phyloP scores from a whole-genome alignment of 768 basidiomycete genomes.

The Tricholoma sp. region DNA sequence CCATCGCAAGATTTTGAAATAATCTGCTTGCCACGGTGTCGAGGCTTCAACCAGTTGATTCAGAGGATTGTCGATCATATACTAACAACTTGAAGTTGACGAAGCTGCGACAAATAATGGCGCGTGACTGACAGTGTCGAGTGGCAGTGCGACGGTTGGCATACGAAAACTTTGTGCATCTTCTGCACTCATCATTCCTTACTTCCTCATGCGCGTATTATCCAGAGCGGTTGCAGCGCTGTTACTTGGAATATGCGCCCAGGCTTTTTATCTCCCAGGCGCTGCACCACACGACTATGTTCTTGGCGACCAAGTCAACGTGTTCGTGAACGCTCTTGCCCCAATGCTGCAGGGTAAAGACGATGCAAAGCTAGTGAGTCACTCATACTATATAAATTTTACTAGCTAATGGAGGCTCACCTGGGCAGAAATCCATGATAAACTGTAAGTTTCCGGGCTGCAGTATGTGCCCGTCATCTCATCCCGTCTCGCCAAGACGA shows the following conservation, averaged over 20 bases:
- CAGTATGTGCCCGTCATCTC: conserved; percentile 3
- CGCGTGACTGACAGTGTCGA: background rate
- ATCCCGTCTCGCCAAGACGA: conserved; percentile 55
- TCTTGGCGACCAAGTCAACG: conserved; percentile 65
- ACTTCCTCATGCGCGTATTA: conserved; percentile 20
- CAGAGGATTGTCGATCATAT: no score
- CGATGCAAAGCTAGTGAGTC: conserved; percentile 70
- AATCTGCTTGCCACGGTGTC: conserved; percentile 12
- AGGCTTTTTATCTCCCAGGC: conserved; percentile 89
- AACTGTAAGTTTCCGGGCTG: conserved; percentile 54
- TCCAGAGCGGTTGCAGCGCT: conserved; percentile 15
- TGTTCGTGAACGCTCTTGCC: conserved; percentile 85
- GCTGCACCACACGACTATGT: conserved; percentile 84
- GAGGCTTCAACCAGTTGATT: no score
- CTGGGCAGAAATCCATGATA: conserved; percentile 76
- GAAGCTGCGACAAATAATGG: background rate
- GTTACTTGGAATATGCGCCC: conserved; percentile 20
- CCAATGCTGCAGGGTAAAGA: conserved; percentile 71
- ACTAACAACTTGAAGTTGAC: no score
- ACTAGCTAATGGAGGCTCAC: background rate
- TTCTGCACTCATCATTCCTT: conserved; percentile 5
- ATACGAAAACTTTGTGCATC: background rate
- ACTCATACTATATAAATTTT: background rate
- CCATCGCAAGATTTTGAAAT: conserved; percentile 42
- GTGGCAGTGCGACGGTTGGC: no score